Evolutionary conservation across 306 rosid species (phyloP).

Genomic region (Bauhinia variegata): DNA sequence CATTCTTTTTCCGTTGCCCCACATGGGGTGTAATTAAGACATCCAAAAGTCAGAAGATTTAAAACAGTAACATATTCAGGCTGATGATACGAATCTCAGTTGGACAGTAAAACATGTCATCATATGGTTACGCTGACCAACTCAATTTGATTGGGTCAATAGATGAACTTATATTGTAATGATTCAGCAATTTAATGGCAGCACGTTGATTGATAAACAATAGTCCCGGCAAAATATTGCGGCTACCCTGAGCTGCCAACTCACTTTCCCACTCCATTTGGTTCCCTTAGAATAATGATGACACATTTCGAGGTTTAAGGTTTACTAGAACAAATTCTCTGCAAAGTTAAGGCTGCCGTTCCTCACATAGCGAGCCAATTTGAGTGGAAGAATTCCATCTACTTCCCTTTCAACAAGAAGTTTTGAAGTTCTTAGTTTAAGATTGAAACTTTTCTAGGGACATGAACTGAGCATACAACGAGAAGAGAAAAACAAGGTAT

Average conservation of each 20-base stretch:
- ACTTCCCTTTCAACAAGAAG: neutral
- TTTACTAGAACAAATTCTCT: neutral
- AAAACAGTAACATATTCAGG: conserved; percentile 1
- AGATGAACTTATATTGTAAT: neutral
- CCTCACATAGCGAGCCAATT: neutral
- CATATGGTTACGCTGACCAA: neutral
- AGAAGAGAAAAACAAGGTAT: no score
- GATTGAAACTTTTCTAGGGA: no score
- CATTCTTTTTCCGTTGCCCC: neutral
- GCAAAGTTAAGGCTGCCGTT: neutral
- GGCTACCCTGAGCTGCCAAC: conserved; percentile 13
- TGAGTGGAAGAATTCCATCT: neutral
- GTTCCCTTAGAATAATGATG: neutral
- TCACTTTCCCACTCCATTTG: neutral
- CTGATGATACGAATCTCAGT: neutral
- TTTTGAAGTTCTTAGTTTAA: neutral
- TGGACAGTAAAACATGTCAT: neutral
- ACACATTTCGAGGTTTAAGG: neutral
- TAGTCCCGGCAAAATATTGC: neutral
- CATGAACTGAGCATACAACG: no score
- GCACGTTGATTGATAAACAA: conserved; percentile 12
- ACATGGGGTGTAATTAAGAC: neutral
- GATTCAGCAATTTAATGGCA: neutral
- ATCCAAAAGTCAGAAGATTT: neutral
- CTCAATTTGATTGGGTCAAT: conserved; percentile 14